Evolutionary conservation across 495 filamentous ascomycete genomes (phyloP).

Genomic region (Chaetomium cochliodes): DNA sequence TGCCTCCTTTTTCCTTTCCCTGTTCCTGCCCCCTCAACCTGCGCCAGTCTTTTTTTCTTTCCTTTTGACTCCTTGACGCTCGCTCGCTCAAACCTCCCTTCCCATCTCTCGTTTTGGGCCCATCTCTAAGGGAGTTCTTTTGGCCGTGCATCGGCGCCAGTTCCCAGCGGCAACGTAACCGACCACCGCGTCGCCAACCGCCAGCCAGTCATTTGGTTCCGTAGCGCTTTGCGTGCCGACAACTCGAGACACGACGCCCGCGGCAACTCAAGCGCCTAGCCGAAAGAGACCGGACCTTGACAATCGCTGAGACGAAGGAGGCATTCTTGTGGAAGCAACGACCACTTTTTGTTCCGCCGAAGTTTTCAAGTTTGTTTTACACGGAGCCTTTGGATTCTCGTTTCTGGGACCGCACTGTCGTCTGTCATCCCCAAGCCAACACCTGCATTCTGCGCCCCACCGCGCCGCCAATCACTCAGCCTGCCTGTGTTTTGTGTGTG

Average conservation of each 20-base stretch:
- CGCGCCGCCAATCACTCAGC: constrained; percentile 36
- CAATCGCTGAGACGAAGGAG: constrained; percentile 17
- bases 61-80: constrained; percentile 27
- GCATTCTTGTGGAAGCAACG: neutral
- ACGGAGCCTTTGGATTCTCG: constrained; percentile 11
- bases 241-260: constrained; percentile 23
- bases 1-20: constrained; percentile 35
- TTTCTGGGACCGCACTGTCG: constrained; percentile 8
- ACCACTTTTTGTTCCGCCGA: neutral
- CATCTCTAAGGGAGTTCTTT: constrained; percentile 19
- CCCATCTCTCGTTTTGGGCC: constrained; percentile 29
- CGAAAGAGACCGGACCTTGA: neutral
- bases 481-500: constrained; percentile 28
- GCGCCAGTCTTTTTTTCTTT: constrained; percentile 31
- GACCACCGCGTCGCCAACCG: constrained; percentile 16
- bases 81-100: constrained; percentile 32
- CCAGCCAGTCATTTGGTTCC: constrained; percentile 15
- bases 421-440: constrained; percentile 33
- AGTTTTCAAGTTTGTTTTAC: neutral
- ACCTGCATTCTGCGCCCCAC: constrained; percentile 34
- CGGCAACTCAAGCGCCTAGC: neutral
- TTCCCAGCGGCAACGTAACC: constrained; percentile 15
- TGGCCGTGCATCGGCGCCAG: constrained; percentile 22
- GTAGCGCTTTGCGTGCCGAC: constrained; percentile 17
- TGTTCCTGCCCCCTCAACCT: constrained; percentile 33